Evolutionary conservation across 2,329 filamentous ascomycete species (phyloP), one percentile per base, ranked within the genome.

Genomic region (Talaromyces sp.): DNA sequence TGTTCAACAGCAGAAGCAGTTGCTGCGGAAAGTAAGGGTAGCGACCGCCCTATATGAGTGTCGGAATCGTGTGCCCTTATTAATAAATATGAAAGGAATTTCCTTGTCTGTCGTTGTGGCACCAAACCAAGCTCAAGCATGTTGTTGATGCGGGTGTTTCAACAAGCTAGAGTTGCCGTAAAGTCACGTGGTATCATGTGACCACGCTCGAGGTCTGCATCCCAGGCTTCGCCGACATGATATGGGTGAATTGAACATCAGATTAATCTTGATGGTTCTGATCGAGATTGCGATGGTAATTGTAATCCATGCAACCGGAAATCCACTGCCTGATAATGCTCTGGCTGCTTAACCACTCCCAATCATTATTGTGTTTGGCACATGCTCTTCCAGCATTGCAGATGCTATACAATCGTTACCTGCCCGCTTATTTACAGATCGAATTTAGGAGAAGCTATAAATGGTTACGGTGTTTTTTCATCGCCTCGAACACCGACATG

Each of bases 401-500:
- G 8, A 44, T 18, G 40, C 18, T 44, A 18, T 25, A 46, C 3
- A 14, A 46, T 31, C 16, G 5, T n/a, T 50, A n/a, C 25, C 46
- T n/a, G 25, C 14, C 16, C n/a, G n/a, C n/a, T n/a, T 50, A 50
- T 50, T n/a, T 50, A 28, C 25, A 50, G 12, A 16, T 5, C 9
- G 14, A n/a, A 28, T 16, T 3, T 52, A 23, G 11, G 23, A 37
- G 5, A 21, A 18, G 9, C 31, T 54, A 52, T 23, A 52, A 23
- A 37, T 54, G 21, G 16, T 58, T 67, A 44, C 84, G 76, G 66
- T 88, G 83, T 62, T 78, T 82, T 72, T 82, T 81, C 69, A 92
- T 91, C 2, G 88, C 86, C 65, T 90, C 87, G 61, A 83, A 80
- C 18, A 91, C 86, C 21, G 80, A 83, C 69, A 83, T 80, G 8